Base-by-base conservation (phyloP, 371 early-diverging fungal species). In the Mucor indicus region DNA sequence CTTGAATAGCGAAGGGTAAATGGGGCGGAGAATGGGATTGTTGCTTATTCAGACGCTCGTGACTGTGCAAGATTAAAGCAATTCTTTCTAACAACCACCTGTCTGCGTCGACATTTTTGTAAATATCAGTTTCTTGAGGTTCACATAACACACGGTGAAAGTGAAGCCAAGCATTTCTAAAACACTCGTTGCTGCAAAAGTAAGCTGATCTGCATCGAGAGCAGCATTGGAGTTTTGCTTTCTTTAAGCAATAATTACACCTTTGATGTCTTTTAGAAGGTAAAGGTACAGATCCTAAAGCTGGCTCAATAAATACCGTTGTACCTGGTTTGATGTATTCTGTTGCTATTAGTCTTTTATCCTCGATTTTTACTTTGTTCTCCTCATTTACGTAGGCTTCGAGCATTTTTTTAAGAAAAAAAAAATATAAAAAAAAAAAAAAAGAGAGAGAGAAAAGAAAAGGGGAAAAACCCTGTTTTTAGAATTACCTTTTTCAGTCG, bases 21-120 rank as follows among this genome's bases (percentile, higher is more conserved):
- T 65, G 59, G 13, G 64, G 57, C 62, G 67, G 71, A 60, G 72
- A 67, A 60, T 64, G 66, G 24, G 72, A 71, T 50, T 67, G 50
- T 31, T 69, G 72, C 66, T 72, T 72, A 72, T 61, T 72, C 64
- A 72, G 61, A 53, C 62, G 66, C 29, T 45, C 53, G 62, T 72
- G 73, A 61, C 73, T 72, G 62, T 69, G 61, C 15, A 72, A 55
- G 27, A 67, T 69, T 29, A 72, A 52, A 27, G 69, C 69, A 4
- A 62, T 53, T 39, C 73, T 53, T 50, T 72, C 73, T 38, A 72
- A 42, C 24, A 72, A 35, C 73, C 73, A 72, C 33, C 67, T 63
- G 54, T 69, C 67, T 37, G 64, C 62, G 37, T 72, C 73, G 11
- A 72, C 67, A 29, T 68, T 38, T 33, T 51, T 55, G 32, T 72